Conservation (phyloP, 805 yeast species). For the Hermanozyma aechmeae region DNA sequence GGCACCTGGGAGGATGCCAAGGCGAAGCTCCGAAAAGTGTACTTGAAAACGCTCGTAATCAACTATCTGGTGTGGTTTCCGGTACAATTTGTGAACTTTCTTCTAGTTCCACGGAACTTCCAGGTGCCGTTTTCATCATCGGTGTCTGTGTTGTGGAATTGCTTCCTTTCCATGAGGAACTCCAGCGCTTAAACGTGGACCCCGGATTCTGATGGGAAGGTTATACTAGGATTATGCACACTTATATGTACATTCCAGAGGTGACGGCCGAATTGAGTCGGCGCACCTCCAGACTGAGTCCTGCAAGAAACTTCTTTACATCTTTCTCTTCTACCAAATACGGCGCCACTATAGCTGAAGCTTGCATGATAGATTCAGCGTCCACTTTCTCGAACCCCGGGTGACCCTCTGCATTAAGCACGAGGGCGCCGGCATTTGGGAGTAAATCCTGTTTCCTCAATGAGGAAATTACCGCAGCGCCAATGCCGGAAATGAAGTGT, state of each 20-base stretch:
- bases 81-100: constrained; percentile 68
- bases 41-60: constrained; percentile 55
- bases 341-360: constrained; percentile 2
- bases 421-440: constrained; percentile 11
- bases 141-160: constrained; percentile 89
- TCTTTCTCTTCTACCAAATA: constrained; percentile 1
- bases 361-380: constrained; percentile 22
- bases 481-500: constrained; percentile 49
- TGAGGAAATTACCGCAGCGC: constrained; percentile 35
- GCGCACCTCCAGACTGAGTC: constrained; percentile 13
- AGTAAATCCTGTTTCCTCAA: constrained; percentile 2
- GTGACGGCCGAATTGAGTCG: constrained; percentile 15
- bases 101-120: constrained; percentile 55
- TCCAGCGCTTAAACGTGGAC: constrained; percentile 8
- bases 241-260: constrained; percentile 17
- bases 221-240: background rate
- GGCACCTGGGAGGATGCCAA: constrained; percentile 59
- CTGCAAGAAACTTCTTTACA: constrained; percentile 9
- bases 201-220: background rate
- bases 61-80: constrained; percentile 78
- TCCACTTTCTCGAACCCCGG: constrained; percentile 49
- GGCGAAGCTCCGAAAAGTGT: constrained; percentile 56
- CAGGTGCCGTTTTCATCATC: constrained; percentile 90
- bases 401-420: constrained; percentile 53
- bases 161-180: constrained; percentile 77